Conservation (phyloP, 768 basidiomycete species). For the Panellus pusillus region DNA sequence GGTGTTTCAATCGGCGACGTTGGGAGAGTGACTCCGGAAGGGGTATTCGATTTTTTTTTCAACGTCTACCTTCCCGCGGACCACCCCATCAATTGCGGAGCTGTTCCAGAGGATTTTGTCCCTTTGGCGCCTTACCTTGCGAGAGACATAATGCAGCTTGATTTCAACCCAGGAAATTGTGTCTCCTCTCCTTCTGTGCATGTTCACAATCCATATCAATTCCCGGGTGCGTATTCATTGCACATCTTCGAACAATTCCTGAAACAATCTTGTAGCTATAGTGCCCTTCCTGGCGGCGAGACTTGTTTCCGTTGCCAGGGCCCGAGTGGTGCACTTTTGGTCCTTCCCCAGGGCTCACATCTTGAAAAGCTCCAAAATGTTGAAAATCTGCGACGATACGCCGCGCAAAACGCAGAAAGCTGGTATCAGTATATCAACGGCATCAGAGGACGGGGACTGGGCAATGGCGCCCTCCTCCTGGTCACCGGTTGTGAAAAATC, state of each 20-base stretch:
- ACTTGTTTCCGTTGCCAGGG: not conserved
- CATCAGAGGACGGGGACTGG: not conserved
- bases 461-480: slow-evolving; percentile 17
- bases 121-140: not conserved
- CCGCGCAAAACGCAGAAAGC: slow-evolving; percentile 11
- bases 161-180: not conserved
- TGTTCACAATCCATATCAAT: not conserved
- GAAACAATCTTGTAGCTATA: not conserved
- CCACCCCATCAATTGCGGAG: slow-evolving; percentile 24
- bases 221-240: not conserved
- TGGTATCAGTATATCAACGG: slow-evolving; percentile 20
- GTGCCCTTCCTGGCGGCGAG: not conserved
- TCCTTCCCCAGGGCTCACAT: slow-evolving; percentile 17
- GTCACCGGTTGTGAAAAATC: slow-evolving; percentile 23
- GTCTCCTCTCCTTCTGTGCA: not conserved
- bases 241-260: not conserved
- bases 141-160: not conserved
- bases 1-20: slow-evolving; percentile 36
- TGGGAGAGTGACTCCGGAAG: slow-evolving; percentile 30
- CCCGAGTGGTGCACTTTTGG: slow-evolving; percentile 18
- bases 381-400: slow-evolving; percentile 6
- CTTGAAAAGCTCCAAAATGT: slow-evolving; percentile 10
- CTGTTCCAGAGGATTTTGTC: slow-evolving; percentile 28
- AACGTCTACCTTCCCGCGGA: slow-evolving; percentile 27
- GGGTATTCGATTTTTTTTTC: slow-evolving; percentile 33